A percentile compares a stretch with the other conserved stretches of the same genome.
phyloP scores from a whole-genome alignment of 306 rosid species.

The Pyrus pyrifolia region DNA sequence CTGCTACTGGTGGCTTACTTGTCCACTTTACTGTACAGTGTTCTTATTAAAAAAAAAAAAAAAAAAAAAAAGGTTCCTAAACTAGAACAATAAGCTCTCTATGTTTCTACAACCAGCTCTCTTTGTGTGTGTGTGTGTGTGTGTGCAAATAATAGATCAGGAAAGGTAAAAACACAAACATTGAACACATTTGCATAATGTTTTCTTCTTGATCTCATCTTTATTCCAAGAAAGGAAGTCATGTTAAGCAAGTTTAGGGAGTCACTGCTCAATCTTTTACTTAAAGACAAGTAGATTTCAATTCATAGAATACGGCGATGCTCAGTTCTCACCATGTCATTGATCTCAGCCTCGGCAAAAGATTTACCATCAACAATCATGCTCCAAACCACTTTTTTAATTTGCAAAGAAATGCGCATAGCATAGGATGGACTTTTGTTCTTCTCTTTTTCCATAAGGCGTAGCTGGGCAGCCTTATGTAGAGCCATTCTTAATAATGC shows the following conservation, averaged over 20 bases:
- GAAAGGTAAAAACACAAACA: neutral
- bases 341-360: conserved; percentile 96
- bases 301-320: neutral
- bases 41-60: too few relatives aligned
- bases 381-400: conserved; percentile 89
- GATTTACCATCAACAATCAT: conserved; percentile 99
- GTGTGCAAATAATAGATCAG: too few relatives aligned
- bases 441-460: conserved; percentile 90
- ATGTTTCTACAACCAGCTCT: neutral
- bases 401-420: conserved; percentile 93
- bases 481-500: conserved; percentile 77
- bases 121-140: too few relatives aligned
- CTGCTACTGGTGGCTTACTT: too few relatives aligned
- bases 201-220: neutral
- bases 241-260: neutral
- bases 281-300: neutral
- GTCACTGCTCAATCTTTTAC: neutral
- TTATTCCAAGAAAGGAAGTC: neutral
- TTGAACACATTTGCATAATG: neutral
- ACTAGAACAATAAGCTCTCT: neutral
- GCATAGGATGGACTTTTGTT: conserved; percentile 97
- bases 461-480: conserved; percentile 82
- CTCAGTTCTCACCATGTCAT: conserved; percentile 75
- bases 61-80: too few relatives aligned
- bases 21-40: too few relatives aligned